Evolutionary conservation across 169 alveolate genomes (phyloP), one percentile per base, ranked within the genome.

Genomic region (Babesia bigemina): DNA sequence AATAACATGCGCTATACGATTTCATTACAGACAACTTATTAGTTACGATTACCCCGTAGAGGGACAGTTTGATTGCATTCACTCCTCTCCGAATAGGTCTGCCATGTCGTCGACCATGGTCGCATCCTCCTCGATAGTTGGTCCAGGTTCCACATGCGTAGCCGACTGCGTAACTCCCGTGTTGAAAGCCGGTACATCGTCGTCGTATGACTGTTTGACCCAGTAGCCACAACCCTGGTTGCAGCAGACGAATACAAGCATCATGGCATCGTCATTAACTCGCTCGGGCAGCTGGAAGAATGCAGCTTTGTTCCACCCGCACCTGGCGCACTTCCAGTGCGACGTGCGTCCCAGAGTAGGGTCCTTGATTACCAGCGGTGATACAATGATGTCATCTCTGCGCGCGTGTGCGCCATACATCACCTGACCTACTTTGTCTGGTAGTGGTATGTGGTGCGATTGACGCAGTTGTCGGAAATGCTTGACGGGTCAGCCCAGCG

Each of bases 211-310:
- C 81, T 89, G 93, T 69, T 89, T 89, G 19, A 66, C 86, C 90
- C 91, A 89, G 61, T 85, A 85, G 17, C 86, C 90, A 29, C 93
- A 89, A 21, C 92, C 94, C 21, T 88, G 82, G 52, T 87, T 89
- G 47, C 88, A 84, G 90, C 97, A 94, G 21, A 94, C 97, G 75
- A 89, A 94, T 21, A 93, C 97, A 19, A 94, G 91, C 42, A 94
- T 92, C 97, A 94, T 94, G 17, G 97, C 96, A 39, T 94, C 96
- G 66, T 90, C 94, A 17, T 94, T 86, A 0, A 93, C 94, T 39
- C 96, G 59, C 78, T 94, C 97, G 0, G 97, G 97, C 9, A 94
- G 82, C 65, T 94, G 97, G 69, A 94, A 94, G 75, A 93, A 94
- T 17, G 94, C 96, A 1, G 95, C 96, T 61, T 91, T 93, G 44